These are phyloP conservation scores for Psophocarpus tetragonolobus DNA, from an alignment of 306 rosid genomes.

Conservation along the genomic window DNA sequence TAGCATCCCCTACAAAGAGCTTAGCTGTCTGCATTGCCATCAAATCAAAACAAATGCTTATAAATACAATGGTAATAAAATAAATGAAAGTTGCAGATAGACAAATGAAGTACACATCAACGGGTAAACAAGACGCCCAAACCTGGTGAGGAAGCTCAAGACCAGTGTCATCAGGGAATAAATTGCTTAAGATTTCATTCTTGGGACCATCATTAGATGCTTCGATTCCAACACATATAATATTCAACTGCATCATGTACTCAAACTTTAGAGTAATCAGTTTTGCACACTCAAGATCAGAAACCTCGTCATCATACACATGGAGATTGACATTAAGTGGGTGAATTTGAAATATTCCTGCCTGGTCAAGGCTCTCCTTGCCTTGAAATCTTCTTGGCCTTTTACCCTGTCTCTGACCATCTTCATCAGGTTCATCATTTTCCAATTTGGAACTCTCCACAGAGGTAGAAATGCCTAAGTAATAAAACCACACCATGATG, in stretches of 20 bases:
- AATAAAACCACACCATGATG: constrained; percentile 24
- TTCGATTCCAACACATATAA: constrained; percentile 77
- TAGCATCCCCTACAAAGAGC: constrained; percentile 61
- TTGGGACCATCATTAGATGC: constrained; percentile 59
- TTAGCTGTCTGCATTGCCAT: constrained; percentile 68
- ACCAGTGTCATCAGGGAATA: constrained; percentile 84
- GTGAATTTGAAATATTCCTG: constrained; percentile 61
- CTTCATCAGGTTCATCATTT: constrained; percentile 65
- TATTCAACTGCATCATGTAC: constrained; percentile 68
- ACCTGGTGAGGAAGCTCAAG: constrained; percentile 90
- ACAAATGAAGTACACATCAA: neutral
- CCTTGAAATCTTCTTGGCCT: constrained; percentile 56
- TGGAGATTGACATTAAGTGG: constrained; percentile 64
- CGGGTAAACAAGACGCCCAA: neutral
- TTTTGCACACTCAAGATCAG: constrained; percentile 56
- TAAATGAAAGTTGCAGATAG: neutral
- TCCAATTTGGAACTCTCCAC: constrained; percentile 52
- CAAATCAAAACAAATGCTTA: neutral
- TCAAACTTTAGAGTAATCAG: constrained; percentile 66
- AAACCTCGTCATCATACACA: constrained; percentile 61
- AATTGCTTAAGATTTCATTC: constrained; percentile 65
- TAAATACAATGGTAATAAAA: neutral
- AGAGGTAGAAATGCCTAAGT: constrained; percentile 52
- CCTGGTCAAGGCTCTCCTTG: constrained; percentile 59
- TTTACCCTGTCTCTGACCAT: constrained; percentile 65